Base-by-base conservation (phyloP, 2,329 filamentous ascomycete genomes). In the Fusarium graminum region DNA sequence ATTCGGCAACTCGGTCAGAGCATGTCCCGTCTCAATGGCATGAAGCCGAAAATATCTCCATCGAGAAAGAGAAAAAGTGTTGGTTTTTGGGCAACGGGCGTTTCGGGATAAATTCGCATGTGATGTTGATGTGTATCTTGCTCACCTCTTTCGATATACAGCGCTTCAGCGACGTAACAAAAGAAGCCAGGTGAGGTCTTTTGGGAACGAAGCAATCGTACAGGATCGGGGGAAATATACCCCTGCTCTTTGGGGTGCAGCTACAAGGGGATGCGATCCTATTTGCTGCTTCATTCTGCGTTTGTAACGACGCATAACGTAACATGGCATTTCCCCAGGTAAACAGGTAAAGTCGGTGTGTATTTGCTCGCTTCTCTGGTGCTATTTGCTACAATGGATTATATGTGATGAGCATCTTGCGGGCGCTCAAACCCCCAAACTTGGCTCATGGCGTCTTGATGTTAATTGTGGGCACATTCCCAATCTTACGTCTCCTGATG, bases 321-420 rank as follows among this genome's bases (percentile, higher is more conserved):
- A 51, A 39, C 63, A 67, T 59, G 36, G 39, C 4, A 60, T 61
- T 65, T 47, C 42, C 42, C 49, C 41, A 61, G 54, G 45, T 36
- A 56, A 50, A 65, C 41, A 61, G 54, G 45, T 36, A 56, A 50
- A 65, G 63, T 66, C 62, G 63, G 63, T 66, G 62, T 66, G 38
- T 25, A 36, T 26, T 59, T n/a, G 43, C 41, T 38, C 46, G 59
- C 16, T 34, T 30, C 16, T 30, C 22, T 40, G 36, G 47, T 25
- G 14, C 17, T 17, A 13, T 11, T 29, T 28, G 16, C 30, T 38
- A 55, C 47, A 52, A 51, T 49, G 36, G 42, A 8, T 53, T 52
- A 34, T 38, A 41, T 39, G 34, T 10, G 10, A n/a, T 32, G 32
- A 56, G 16, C 16, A 19, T 50, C 50, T 46, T 30, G 26, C 52